Percentiles rank a stretch among this genome's conserved stretches.
Evolutionary conservation across 495 filamentous ascomycete genomes (phyloP).

Genomic region (Penicillium canariense): DNA sequence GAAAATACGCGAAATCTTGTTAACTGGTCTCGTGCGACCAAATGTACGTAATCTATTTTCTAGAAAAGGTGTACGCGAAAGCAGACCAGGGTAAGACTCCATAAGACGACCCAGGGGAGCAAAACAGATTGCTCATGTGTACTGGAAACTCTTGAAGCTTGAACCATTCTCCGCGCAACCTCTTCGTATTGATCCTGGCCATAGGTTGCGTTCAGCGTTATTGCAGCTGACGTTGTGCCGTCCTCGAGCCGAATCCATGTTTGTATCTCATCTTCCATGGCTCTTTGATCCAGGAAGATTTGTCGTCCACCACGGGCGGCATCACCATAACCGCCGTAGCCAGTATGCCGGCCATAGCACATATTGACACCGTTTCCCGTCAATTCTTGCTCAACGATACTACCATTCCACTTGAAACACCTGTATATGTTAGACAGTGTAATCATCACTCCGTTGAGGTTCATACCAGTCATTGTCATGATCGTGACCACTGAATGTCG

Average conservation of each 20-base stretch:
- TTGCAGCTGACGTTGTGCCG: conserved; percentile 50
- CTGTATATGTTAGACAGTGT: conserved; percentile 9
- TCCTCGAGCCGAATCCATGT: conserved; percentile 68
- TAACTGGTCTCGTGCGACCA: not conserved
- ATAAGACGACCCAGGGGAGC: conserved; percentile 7
- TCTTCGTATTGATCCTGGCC: conserved; percentile 46
- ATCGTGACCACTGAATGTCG: conserved; percentile 67
- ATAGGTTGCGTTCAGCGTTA: conserved; percentile 69
- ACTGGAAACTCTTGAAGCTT: not conserved
- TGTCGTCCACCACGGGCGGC: conserved; percentile 62
- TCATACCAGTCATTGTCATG: conserved; percentile 66
- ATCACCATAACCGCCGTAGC: conserved; percentile 69
- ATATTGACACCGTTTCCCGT: conserved; percentile 46
- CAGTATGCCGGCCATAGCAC: conserved; percentile 69
- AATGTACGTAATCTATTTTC: not conserved
- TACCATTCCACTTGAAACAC: conserved; percentile 41
- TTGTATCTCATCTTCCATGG: conserved; percentile 39
- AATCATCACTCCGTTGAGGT: not conserved
- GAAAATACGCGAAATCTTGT: not conserved
- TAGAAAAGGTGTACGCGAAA: not conserved
- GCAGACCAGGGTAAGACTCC: not conserved
- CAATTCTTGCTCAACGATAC: conserved; percentile 28
- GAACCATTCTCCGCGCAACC: not conserved
- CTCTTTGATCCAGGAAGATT: conserved; percentile 46
- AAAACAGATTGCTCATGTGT: not conserved